These are phyloP conservation scores for Hanseniaspora uvarum DNA, from an alignment of 1,139 yeast genomes.

Conservation along the genomic window DNA sequence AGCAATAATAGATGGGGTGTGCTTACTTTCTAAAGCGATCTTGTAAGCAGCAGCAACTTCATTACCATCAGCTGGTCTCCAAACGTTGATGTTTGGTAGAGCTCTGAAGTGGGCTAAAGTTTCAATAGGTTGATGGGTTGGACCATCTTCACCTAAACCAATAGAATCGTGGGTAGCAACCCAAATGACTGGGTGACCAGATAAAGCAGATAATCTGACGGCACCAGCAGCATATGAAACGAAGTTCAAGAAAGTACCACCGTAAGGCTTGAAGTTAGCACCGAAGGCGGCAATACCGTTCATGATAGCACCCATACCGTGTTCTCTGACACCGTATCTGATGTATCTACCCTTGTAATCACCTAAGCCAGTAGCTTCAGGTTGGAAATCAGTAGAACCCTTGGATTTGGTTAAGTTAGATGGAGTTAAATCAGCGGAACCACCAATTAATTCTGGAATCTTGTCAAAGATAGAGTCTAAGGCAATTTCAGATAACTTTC, in stretches of 20 bases:
- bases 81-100: slow-evolving; percentile 82
- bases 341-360: slow-evolving; percentile 86
- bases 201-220: slow-evolving; percentile 84
- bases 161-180: slow-evolving; percentile 98
- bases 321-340: slow-evolving; percentile 99
- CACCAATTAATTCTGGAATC: slow-evolving; percentile 89
- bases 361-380: slow-evolving; percentile 72
- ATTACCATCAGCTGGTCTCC: slow-evolving; percentile 99
- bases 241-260: slow-evolving; percentile 97
- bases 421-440: slow-evolving; percentile 97
- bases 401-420: slow-evolving; percentile 91
- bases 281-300: slow-evolving; percentile 97
- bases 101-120: slow-evolving; percentile 98
- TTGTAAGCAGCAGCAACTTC: slow-evolving; percentile 96
- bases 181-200: slow-evolving; percentile 91
- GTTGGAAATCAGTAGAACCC: slow-evolving; percentile 87
- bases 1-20: slow-evolving; percentile 84
- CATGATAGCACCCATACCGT: slow-evolving; percentile 98
- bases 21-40: slow-evolving; percentile 57
- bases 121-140: slow-evolving; percentile 99
- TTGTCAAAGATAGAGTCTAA: slow-evolving; percentile 52
- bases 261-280: slow-evolving; percentile 82
- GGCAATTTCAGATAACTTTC: slow-evolving; percentile 86
- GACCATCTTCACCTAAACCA: slow-evolving; percentile 99
- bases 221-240: slow-evolving; percentile 98